Base-by-base conservation (phyloP, 495 filamentous ascomycete species). In the Podospora anserina region DNA sequence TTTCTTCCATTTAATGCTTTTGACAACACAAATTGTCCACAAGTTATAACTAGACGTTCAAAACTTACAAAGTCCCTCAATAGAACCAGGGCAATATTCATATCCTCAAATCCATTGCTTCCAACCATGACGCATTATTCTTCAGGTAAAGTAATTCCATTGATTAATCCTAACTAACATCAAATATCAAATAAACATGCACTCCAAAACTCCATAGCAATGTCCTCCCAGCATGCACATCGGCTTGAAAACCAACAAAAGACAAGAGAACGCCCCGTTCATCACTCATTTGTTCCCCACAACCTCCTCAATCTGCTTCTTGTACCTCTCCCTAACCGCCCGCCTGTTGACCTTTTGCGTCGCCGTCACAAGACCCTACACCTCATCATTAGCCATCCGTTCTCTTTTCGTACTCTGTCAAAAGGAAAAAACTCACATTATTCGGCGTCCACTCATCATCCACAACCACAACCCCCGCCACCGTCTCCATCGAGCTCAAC, bases 371-470 rank as follows among this genome's bases (percentile, higher is more conserved):
- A 89, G 76, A 5, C 84, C 84, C 87, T 89, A 63, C 65, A 1
- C 27, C 9, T 19, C 59, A 34, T 27, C 27, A 69, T 82, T 74
- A 82, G 74, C 39, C 60, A 62, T 27, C 23, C 5, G 5, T 15
- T 30, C 58, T 23, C 7, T 23, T 60, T 0, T 27, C 23, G 1
- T 23, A 23, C 15, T 32, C 5, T 32, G 18, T 27, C 59, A 34
- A 32, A 13, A 44, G 1, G 23, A 16, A 63, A 32, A 5, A 15
- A 78, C 86, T 85, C 76, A 89, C 88, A 76, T 84, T 89, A 18
- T 81, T 78, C 28, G 88, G 88, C 65, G 86, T 88, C 88, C 88
- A 90, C 76, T 90, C 88, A 71, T 88, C 88, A 60, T 88, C 87
- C 1, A 82, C 81, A 32, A 90, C 27, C 66, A 89, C 87, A 26